phyloP scores from a whole-genome alignment of 495 filamentous ascomycete species.

The Hypoxylon fragiforme region DNA sequence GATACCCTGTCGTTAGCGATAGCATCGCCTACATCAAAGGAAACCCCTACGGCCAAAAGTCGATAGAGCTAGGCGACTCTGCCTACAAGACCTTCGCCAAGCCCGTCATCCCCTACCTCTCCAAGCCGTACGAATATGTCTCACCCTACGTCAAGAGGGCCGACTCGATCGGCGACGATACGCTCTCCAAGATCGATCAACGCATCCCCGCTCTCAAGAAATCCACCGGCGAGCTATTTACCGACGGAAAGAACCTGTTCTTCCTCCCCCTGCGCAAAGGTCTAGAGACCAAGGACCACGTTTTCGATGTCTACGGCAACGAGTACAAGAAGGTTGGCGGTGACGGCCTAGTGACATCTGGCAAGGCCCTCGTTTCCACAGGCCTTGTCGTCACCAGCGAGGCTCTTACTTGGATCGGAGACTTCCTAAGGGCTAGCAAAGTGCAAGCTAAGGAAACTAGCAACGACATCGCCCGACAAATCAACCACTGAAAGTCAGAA shows the following conservation, averaged over 20 bases:
- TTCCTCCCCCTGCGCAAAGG: constrained; percentile 68
- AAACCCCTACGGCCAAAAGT: constrained; percentile 79
- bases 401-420: constrained; percentile 60
- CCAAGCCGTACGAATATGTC: constrained; percentile 74
- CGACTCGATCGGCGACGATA: constrained; percentile 76
- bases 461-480: constrained; percentile 16
- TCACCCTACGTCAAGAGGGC: constrained; percentile 81
- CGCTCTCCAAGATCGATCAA: constrained; percentile 72
- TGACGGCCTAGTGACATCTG: constrained; percentile 65
- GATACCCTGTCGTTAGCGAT: constrained; percentile 85
- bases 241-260: constrained; percentile 63
- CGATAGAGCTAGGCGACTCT: constrained; percentile 68
- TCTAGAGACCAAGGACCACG: constrained; percentile 72
- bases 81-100: constrained; percentile 66
- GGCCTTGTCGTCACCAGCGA: constrained; percentile 72
- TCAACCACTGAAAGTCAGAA: constrained; percentile 5
- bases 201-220: constrained; percentile 88
- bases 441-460: constrained; percentile 55
- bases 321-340: constrained; percentile 79
- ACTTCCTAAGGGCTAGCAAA: constrained; percentile 62
- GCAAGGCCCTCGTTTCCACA: constrained; percentile 76
- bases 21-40: constrained; percentile 74
- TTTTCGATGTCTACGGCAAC: constrained; percentile 69
- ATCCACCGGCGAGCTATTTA: constrained; percentile 75
- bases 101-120: constrained; percentile 76